Percentiles rank a stretch among this genome's conserved stretches.
These are phyloP conservation scores for Pulveroboletus ravenelii DNA, from an alignment of 768 basidiomycete genomes.

Conservation along the genomic window DNA sequence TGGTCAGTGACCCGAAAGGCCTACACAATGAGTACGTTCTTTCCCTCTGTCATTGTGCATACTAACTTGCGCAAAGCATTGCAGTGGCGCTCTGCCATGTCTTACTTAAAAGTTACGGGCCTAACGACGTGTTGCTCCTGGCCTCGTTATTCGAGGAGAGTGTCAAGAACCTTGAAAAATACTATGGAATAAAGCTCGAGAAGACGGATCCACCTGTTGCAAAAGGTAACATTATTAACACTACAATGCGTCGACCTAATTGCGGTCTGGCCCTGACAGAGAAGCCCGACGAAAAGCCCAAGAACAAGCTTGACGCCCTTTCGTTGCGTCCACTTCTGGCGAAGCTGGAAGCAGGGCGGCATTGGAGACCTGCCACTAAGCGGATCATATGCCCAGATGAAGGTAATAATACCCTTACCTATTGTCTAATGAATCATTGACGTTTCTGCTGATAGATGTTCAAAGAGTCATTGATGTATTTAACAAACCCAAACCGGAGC, in stretches of 20 bases:
- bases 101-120: constrained; percentile 11
- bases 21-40: constrained; percentile 7
- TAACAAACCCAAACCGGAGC: no score
- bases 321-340: not conserved
- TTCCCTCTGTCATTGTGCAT: no score
- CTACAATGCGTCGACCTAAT: not conserved
- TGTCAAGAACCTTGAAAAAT: not conserved
- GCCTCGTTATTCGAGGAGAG: constrained; percentile 6
- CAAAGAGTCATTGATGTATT: not conserved
- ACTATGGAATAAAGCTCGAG: not conserved
- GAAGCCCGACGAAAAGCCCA: not conserved
- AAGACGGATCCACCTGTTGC: not conserved
- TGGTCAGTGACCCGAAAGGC: not conserved
- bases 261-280: not conserved
- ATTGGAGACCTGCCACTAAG: no score
- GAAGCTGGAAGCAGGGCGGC: not conserved
- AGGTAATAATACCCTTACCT: not conserved
- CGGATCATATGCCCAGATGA: not conserved
- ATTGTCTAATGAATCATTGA: not conserved
- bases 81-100: constrained; percentile 11
- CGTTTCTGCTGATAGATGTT: not conserved
- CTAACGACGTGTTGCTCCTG: constrained; percentile 11
- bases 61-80: not conserved
- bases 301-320: not conserved
- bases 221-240: not conserved